A percentile compares a stretch with the other conserved stretches of the same genome.
Evolutionary conservation across 208 protist genomes (phyloP).

Genomic region (Leishmania amazonensis): DNA sequence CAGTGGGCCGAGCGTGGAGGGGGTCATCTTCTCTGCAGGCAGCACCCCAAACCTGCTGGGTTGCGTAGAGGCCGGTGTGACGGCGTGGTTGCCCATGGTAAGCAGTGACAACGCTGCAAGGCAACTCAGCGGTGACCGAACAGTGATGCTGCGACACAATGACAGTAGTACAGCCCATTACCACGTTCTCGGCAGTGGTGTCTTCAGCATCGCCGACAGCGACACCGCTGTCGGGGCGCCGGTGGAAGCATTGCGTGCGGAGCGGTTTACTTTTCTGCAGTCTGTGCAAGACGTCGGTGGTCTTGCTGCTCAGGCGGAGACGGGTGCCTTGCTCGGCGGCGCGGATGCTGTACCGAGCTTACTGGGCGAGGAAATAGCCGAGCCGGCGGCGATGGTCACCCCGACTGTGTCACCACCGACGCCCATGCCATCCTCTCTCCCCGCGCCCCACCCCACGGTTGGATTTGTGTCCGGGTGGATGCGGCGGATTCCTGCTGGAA

Average conservation of each 20-base stretch:
- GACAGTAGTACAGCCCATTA: neutral
- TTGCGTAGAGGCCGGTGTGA: neutral
- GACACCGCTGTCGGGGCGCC: neutral
- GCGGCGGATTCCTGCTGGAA: neutral
- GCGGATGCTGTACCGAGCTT: neutral
- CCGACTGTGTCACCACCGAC: neutral
- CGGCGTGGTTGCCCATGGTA: neutral
- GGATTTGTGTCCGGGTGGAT: neutral
- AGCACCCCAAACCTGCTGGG: neutral
- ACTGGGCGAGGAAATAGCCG: neutral
- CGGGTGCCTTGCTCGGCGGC: neutral
- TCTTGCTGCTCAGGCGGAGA: slow-evolving; percentile 1
- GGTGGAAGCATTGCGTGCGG: neutral
- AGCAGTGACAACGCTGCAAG: neutral
- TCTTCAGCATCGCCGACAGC: neutral
- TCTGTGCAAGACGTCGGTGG: slow-evolving; percentile 13
- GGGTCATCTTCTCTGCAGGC: slow-evolving; percentile 3
- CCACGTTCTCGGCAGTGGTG: neutral
- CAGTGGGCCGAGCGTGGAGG: neutral
- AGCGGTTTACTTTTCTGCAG: slow-evolving; percentile 12
- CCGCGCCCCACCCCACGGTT: neutral
- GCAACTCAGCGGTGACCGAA: neutral
- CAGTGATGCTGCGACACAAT: neutral
- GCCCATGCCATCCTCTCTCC: neutral
- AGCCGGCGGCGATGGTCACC: neutral